phyloP scores from a whole-genome alignment of 441 rosid genomes.

The Aleurites moluccanus region DNA sequence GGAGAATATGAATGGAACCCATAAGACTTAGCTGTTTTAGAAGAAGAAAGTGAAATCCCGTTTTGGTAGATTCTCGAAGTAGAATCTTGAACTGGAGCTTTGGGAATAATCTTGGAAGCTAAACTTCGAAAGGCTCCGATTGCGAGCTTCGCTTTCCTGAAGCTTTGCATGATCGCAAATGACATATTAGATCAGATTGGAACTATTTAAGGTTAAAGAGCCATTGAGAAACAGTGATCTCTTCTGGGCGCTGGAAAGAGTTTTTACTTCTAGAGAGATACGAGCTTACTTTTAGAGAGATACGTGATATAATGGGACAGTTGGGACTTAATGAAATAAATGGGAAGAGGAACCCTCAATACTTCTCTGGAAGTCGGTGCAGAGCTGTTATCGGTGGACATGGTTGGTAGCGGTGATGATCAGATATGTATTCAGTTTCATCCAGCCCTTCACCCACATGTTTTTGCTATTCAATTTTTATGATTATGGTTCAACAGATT shows the following conservation, averaged over 20 bases:
- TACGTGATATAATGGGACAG: too few species aligned
- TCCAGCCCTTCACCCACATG: too few species aligned
- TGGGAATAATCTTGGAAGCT: slow-evolving; percentile 35
- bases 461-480: too few species aligned
- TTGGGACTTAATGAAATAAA: too few species aligned
- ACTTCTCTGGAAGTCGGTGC: background rate
- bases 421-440: too few species aligned
- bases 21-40: slow-evolving; percentile 37
- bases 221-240: background rate
- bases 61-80: slow-evolving; percentile 32
- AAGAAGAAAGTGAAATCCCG: slow-evolving; percentile 31
- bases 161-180: slow-evolving; percentile 38
- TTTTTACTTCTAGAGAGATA: too few species aligned
- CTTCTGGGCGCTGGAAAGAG: too few species aligned
- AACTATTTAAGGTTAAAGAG: background rate
- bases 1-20: slow-evolving; percentile 39
- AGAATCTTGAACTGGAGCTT: slow-evolving; percentile 29
- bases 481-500: too few species aligned
- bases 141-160: slow-evolving; percentile 42
- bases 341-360: background rate
- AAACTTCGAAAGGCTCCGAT: slow-evolving; percentile 47
- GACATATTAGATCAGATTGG: background rate
- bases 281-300: too few species aligned
- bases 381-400: background rate
- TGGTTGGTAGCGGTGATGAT: background rate